A percentile compares a stretch with the other conserved stretches of the same genome.
phyloP scores from a whole-genome alignment of 2,329 filamentous ascomycete species.

The Leptographium galeiforme region DNA sequence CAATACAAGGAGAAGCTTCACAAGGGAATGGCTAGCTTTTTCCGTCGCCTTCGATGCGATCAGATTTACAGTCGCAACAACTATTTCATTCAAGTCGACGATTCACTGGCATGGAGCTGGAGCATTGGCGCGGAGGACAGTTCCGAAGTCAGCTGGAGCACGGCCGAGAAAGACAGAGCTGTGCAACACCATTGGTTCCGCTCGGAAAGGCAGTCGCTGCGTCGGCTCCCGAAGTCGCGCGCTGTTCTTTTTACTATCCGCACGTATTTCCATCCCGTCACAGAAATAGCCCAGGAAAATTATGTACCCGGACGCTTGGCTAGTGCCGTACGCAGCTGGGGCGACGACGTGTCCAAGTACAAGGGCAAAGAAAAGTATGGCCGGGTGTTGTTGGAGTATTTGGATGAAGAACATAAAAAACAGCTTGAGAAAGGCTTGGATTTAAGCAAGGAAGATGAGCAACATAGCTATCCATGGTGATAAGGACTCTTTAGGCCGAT shows the following conservation, averaged over 20 bases:
- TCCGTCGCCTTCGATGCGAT: conserved; percentile 55
- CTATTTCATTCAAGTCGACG: conserved; percentile 82
- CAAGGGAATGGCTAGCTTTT: conserved; percentile 71
- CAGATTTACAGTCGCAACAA: conserved; percentile 56
- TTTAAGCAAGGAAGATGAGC: conserved; percentile 44
- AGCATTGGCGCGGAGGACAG: conserved; percentile 64
- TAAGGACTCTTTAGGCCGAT: not conserved
- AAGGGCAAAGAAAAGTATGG: conserved; percentile 67
- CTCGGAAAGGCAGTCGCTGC: conserved; percentile 58
- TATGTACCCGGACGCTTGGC: conserved; percentile 69
- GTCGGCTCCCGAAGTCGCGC: conserved; percentile 44
- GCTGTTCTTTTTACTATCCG: conserved; percentile 62
- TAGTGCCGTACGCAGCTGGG: conserved; percentile 70
- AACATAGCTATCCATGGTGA: conserved; percentile 47
- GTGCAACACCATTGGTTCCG: conserved; percentile 66
- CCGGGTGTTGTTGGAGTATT: conserved; percentile 59
- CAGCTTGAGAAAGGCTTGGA: conserved; percentile 57
- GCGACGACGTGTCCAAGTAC: conserved; percentile 60
- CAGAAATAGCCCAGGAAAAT: conserved; percentile 52
- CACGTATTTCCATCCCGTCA: conserved; percentile 65
- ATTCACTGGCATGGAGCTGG: conserved; percentile 59
- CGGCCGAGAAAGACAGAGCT: conserved; percentile 59
- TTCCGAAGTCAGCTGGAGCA: conserved; percentile 54
- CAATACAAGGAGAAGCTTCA: conserved; percentile 59
- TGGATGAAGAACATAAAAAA: conserved; percentile 61